Conservation (phyloP, 192 early-diverging fungal genomes). For the Paraglomus brasilianum region DNA sequence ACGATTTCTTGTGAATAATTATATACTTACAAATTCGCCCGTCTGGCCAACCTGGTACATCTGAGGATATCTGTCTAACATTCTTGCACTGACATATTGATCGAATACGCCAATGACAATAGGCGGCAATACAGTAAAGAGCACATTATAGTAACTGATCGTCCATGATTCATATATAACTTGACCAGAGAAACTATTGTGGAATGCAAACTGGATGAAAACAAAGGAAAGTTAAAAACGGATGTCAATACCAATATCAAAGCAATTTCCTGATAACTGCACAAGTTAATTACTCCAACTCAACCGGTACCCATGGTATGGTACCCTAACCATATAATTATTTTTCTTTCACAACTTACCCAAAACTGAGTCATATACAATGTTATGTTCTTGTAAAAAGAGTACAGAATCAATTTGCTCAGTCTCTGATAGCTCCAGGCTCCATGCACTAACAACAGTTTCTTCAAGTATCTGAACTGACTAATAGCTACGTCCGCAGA, state of each 20-base stretch:
- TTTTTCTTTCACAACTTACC: conserved; percentile 41
- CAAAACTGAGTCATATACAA: conserved; percentile 98
- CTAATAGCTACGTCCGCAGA: conserved; percentile 98
- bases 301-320: neutral
- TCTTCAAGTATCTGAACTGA: conserved; percentile 93
- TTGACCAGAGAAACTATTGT: conserved; percentile 95
- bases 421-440: conserved; percentile 96
- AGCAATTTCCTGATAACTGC: neutral
- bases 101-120: conserved; percentile 98
- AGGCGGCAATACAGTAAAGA: conserved; percentile 93
- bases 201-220: conserved; percentile 62
- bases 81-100: conserved; percentile 88
- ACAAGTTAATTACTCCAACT: neutral
- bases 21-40: conserved; percentile 59
- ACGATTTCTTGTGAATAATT: neutral
- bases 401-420: conserved; percentile 94
- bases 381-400: conserved; percentile 99
- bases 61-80: conserved; percentile 96
- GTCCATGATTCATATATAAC: conserved; percentile 99
- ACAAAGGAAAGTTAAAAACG: neutral
- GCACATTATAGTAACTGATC: conserved; percentile 90
- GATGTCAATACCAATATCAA: neutral
- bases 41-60: conserved; percentile 85
- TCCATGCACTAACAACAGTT: conserved; percentile 95
- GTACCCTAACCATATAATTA: neutral